phyloP scores from a whole-genome alignment of 495 filamentous ascomycete genomes.

The Daldinia grandis region DNA sequence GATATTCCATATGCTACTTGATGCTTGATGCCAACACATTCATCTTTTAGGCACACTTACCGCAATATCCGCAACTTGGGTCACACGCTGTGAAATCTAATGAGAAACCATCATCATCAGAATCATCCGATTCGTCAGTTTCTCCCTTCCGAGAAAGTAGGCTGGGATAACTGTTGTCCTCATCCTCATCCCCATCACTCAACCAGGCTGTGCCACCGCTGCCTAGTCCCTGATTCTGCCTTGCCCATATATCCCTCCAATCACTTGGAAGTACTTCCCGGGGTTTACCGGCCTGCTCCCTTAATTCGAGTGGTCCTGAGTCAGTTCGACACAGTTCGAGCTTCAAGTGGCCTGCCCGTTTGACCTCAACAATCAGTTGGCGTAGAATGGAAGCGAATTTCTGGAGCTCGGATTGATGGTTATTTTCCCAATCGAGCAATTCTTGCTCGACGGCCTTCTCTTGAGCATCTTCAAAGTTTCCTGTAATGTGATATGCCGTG shows the following conservation, averaged over 20 bases:
- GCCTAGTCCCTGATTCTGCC: not conserved
- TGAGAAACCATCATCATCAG: conserved; percentile 44
- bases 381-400: conserved; percentile 54
- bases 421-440: conserved; percentile 62
- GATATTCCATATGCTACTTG: not conserved
- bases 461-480: conserved; percentile 63
- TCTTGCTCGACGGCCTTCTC: conserved; percentile 55
- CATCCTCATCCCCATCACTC: conserved; percentile 26
- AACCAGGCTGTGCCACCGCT: conserved; percentile 9
- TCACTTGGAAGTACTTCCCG: conserved; percentile 41
- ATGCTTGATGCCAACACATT: conserved; percentile 1
- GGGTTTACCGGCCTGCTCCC: conserved; percentile 47
- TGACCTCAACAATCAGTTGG: conserved; percentile 54
- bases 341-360: conserved; percentile 46
- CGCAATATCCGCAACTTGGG: conserved; percentile 55
- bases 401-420: conserved; percentile 51
- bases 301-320: conserved; percentile 52
- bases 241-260: conserved; percentile 38
- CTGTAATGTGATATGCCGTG: conserved; percentile 64
- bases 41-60: conserved; percentile 36
- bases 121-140: conserved; percentile 25
- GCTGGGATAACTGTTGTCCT: conserved; percentile 24
- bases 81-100: conserved; percentile 55
- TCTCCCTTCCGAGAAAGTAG: not conserved
- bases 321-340: conserved; percentile 55